Base-by-base conservation (phyloP, 176 grass and related monocot genomes). In the Coix lacrymajobi region DNA sequence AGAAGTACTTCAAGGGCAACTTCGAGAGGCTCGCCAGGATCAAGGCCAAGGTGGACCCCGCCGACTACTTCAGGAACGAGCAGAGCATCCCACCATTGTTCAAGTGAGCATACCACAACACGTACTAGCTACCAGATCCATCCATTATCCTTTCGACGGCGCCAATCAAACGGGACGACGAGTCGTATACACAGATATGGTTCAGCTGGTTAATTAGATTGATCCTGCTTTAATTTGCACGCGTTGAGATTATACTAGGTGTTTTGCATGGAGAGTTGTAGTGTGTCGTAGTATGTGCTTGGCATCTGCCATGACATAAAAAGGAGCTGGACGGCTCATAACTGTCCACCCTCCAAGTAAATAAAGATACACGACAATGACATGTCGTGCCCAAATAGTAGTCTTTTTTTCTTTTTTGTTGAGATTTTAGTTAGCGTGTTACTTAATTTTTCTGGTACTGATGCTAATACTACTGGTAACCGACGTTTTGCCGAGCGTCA, bases 51-150 rank as follows among this genome's bases (percentile, higher is more conserved):
- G 75, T 83, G 22, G 85, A 90, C 38, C 88, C 85, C 1, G 6
- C 5, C 1, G 86, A 93, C 60, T 93, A 83, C 69, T 93, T 93
- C 70, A 71, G 88, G 20, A 90, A 94, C 29, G 88, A 90, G 75
- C 85, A 88, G 69, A 90, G 63, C 16, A 74, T 94, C 19, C 92
- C 92, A 8, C 92, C 92, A 29, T 58, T 74, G 38, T 4, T 69
- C 22, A 32, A 25, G 45, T 46, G 41, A 41, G 4, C 32, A 66
- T 13, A 11, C 36, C 36, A 20, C 17, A 19, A 2, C 3, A 1
- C n/a, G 4, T 22, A 16, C 36, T 38, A 38, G 31, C 63, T 66
- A 3, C 32, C 8, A 10, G 31, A 36, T 36, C 20, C 16, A 34
- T 33, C 64, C 22, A 58, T 25, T 8, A 36, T 44, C 2, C 52